Base-by-base conservation (phyloP, 148 eudicot species). In the Cornus suecica region DNA sequence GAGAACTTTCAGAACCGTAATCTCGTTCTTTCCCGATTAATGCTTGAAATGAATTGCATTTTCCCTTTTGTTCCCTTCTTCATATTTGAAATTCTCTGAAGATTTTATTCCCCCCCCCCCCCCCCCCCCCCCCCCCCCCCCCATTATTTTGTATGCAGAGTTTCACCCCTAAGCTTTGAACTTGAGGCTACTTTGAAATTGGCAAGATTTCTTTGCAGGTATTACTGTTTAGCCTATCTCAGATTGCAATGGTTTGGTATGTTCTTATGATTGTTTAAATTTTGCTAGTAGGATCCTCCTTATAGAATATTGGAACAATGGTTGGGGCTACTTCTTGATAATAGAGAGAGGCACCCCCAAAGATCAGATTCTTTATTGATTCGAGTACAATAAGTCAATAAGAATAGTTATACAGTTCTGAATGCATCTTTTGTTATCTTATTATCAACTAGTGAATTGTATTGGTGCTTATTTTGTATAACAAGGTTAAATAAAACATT, bases 191-290 rank as follows among this genome's bases (percentile, higher is more conserved):
- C 97, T 45, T 78, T 95, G 83, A 95, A 92, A 81, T 71, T 95
- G 87, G 97, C 99, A 80, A 86, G 99, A 82, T 95, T 89, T 74
- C 94, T 95, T 64, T 92, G 99, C 92, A 89, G 99, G 99, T 95
- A 85, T 56, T 48, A n/a, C 54, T 74, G 20, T 28, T 45, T 28
- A 29, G 24, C 70, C 48, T 80, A 25, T 61, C 37, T 27, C 69
- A 63, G 66, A 18, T 37, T 74, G 20, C 18, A 18, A 48, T 23
- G 32, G 69, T 37, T 37, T 30, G 15, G 14, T 65, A n/a, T 74
- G 37, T 48, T 45, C 14, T 75, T 51, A 13, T 65, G 24, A 30
- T n/a, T 65, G 15, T 51, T 11, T 30, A n/a, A 25, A 65, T 65
- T 30, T 28, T 23, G 14, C 64, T 20, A 22, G 26, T 52, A n/a